Percentiles rank a stretch among this genome's conserved stretches.
phyloP scores from a whole-genome alignment of 805 yeast species.

The Candida railenensis region DNA sequence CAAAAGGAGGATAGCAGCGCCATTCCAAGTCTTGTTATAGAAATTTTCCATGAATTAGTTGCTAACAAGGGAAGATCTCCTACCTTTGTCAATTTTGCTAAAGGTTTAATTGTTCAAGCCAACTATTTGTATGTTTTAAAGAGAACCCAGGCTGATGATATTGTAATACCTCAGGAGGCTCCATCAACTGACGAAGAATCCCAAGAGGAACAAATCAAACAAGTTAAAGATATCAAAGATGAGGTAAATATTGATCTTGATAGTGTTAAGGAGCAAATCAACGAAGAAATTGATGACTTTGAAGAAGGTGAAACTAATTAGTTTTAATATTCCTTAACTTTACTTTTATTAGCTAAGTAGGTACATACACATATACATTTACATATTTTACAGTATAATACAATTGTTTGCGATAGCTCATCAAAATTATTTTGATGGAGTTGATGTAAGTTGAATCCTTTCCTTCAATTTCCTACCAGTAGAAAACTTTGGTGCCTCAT shows the following conservation, averaged over 20 bases:
- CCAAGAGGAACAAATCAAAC: slow-evolving; percentile 5
- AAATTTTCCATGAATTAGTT: slow-evolving; percentile 11
- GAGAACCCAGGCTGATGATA: slow-evolving; percentile 16
- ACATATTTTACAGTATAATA: neutral
- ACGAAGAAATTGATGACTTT: slow-evolving; percentile 21
- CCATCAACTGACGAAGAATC: slow-evolving; percentile 5
- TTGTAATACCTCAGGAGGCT: neutral
- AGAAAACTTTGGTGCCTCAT: slow-evolving; percentile 23
- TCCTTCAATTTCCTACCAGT: slow-evolving; percentile 29
- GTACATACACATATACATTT: too few species aligned
- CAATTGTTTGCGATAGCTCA: neutral
- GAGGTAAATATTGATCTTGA: slow-evolving; percentile 14
- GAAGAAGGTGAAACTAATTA: slow-evolving; percentile 9
- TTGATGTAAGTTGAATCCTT: slow-evolving; percentile 10
- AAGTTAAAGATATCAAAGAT: neutral
- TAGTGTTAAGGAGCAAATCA: slow-evolving; percentile 17
- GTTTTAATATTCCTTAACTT: neutral
- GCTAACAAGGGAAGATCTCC: slow-evolving; percentile 6
- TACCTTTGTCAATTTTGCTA: slow-evolving; percentile 12
- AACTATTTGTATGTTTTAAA: slow-evolving; percentile 30
- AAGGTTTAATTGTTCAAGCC: slow-evolving; percentile 16
- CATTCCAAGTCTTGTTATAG: slow-evolving; percentile 4
- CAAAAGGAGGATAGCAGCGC: slow-evolving; percentile 7
- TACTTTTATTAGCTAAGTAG: too few species aligned
- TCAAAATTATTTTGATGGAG: neutral